Evolutionary conservation across 768 basidiomycete genomes (phyloP).

Genomic region (Suillus tomentosus): DNA sequence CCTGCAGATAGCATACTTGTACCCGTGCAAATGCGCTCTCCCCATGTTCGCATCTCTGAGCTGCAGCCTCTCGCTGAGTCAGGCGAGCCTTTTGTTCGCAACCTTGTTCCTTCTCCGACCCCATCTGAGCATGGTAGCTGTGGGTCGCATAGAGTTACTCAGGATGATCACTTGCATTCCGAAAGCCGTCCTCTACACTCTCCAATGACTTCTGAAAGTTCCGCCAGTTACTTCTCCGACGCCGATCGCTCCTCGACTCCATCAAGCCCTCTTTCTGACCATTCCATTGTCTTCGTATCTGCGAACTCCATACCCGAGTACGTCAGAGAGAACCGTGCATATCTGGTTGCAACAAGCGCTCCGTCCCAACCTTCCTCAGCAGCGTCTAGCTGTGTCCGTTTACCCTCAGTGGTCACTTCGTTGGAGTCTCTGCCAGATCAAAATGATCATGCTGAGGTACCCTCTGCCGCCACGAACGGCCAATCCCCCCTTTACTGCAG

Average conservation of each 20-base stretch:
- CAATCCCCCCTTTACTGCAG: conserved; percentile 47
- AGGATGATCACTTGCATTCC: background rate
- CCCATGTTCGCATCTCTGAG: background rate
- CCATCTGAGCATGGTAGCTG: conserved; percentile 32
- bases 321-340: conserved; percentile 31
- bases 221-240: background rate
- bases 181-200: background rate
- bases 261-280: conserved; percentile 18
- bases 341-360: conserved; percentile 33
- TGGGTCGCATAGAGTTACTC: background rate
- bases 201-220: background rate
- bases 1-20: background rate
- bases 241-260: conserved; percentile 3
- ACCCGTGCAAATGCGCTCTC: background rate
- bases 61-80: background rate
- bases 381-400: conserved; percentile 17
- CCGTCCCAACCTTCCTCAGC: conserved; percentile 24
- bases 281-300: conserved; percentile 33
- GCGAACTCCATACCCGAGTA: conserved; percentile 33
- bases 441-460: background rate
- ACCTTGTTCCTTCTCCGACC: conserved; percentile 23
- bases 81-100: background rate
- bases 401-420: conserved; percentile 27
- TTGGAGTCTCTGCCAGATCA: conserved; percentile 21
- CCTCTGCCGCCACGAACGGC: background rate